phyloP scores from a whole-genome alignment of 371 early-diverging fungal genomes.

The Umbelopsis sp. region DNA sequence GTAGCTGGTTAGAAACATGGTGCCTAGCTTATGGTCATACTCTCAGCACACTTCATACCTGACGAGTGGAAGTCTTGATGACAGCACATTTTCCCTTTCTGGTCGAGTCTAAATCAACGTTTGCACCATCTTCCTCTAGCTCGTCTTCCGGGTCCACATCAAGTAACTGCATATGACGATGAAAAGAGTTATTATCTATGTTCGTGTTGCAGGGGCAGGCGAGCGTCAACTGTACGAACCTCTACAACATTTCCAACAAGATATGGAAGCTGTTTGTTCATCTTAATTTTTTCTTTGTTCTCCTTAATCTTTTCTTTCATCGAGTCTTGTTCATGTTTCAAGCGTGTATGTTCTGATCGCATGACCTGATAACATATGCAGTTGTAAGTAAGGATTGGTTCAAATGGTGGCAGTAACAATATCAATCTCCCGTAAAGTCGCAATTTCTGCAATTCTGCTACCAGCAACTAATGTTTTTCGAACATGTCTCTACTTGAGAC shows the following conservation, averaged over 20 bases:
- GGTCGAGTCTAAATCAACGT: conserved; percentile 90
- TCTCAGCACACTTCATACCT: conserved; percentile 52
- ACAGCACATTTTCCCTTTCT: conserved; percentile 98
- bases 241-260: conserved; percentile 99
- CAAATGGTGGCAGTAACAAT: too few relatives aligned
- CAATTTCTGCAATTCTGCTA: too few relatives aligned
- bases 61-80: conserved; percentile 95
- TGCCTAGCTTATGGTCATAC: neutral
- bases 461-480: too few relatives aligned
- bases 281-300: conserved; percentile 98
- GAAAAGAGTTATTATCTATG: neutral
- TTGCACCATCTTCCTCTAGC: conserved; percentile 92
- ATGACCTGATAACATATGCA: conserved; percentile 64
- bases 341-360: conserved; percentile 86
- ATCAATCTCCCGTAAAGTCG: too few relatives aligned
- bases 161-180: conserved; percentile 66
- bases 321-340: conserved; percentile 87
- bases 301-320: conserved; percentile 97
- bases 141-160: conserved; percentile 92
- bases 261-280: conserved; percentile 99
- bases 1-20: neutral
- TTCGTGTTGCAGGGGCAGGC: neutral
- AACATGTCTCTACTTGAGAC: neutral
- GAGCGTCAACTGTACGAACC: conserved; percentile 49
- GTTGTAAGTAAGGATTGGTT: too few relatives aligned